Percentiles rank a stretch among this genome's conserved stretches.
Conservation (phyloP, 768 basidiomycete genomes). For the Tephrocybe sp. region DNA sequence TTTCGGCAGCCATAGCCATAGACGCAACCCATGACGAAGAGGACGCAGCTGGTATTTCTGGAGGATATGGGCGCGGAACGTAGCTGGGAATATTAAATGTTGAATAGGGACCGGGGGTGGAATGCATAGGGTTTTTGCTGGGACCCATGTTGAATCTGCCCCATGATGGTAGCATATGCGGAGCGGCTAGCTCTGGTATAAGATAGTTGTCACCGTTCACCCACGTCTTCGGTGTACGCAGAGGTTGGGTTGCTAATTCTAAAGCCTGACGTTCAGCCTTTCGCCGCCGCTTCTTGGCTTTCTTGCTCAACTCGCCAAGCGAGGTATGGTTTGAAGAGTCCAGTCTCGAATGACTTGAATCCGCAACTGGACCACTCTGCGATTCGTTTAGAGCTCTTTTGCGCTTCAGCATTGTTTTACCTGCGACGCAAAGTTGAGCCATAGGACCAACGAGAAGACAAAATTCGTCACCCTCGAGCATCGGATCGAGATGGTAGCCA, state of each 20-base stretch:
- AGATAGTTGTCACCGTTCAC: conserved; percentile 9
- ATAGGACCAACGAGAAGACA: neutral
- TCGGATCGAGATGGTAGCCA: neutral
- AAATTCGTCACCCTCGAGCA: conserved; percentile 5
- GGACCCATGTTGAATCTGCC: neutral
- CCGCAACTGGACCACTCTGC: conserved; percentile 3
- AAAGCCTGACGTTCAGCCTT: conserved; percentile 33
- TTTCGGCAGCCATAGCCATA: conserved; percentile 37
- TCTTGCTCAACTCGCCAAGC: conserved; percentile 28
- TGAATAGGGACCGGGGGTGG: conserved; percentile 12
- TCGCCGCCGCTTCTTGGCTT: conserved; percentile 40
- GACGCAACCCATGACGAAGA: conserved; percentile 40
- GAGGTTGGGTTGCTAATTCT: conserved; percentile 24
- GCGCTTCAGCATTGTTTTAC: conserved; percentile 13
- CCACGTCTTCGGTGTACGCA: conserved; percentile 8
- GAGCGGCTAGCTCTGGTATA: neutral
- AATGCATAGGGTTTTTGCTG: too few relatives aligned
- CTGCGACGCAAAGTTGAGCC: neutral
- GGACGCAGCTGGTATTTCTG: conserved; percentile 9
- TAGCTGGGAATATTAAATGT: conserved; percentile 7
- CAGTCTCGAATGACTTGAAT: conserved; percentile 10
- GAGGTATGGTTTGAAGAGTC: conserved; percentile 1
- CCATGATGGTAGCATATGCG: conserved; percentile 1
- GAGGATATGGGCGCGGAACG: conserved; percentile 11
- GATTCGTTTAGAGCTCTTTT: conserved; percentile 9